Evolutionary conservation across 345 rosid genomes (phyloP), one percentile per base, ranked within the genome.

Genomic region (Salix caprea): DNA sequence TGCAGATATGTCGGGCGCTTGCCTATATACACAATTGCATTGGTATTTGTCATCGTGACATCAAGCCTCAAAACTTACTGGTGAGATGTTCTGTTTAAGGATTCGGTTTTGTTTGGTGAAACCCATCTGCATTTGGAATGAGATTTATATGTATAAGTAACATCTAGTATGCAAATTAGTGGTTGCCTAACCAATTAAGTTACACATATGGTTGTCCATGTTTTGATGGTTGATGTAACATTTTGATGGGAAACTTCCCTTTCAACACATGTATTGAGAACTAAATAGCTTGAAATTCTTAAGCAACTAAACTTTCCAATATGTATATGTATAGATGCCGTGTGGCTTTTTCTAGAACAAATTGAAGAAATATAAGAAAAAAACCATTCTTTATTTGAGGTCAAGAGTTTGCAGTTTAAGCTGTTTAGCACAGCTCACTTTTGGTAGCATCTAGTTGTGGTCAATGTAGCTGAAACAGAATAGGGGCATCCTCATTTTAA

Each of bases 21-120:
- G 94, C 95, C 34, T 95, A 93, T 82, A 80, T 95, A 48, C 99
- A 95, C 83, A 87, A 88, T 60, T 89, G 84, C 70, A 90, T 93
- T 79, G 97, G 97, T 67, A 91, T 95, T 72, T 95, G 99, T 84
- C 99, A 95, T 70, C 95, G 97, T 78, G 99, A 95, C 83, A 95
- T 95, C 85, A 95, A 95, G 86, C 99, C 97, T 58, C 99, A 95
- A 74, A 95, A 95, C 83, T 84, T 93, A 75, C 89, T 95, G 48
- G 97, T 94, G 81, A 86, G 89, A 58, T 78, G 30, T 39, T 39
- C 77, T 62, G 36, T 73, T 48, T 52, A 56, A 50, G 32, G 48
- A 50, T 58, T 23, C 40, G 34, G 28, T 65, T 64, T 40, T 74
- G 18, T 72, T 58, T 61, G 66, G 32, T 65, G 66, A 18, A 66